A percentile compares a stretch with the other conserved stretches of the same genome.
phyloP scores from a whole-genome alignment of 2,329 filamentous ascomycete genomes.

The Botrytis tulipae region DNA sequence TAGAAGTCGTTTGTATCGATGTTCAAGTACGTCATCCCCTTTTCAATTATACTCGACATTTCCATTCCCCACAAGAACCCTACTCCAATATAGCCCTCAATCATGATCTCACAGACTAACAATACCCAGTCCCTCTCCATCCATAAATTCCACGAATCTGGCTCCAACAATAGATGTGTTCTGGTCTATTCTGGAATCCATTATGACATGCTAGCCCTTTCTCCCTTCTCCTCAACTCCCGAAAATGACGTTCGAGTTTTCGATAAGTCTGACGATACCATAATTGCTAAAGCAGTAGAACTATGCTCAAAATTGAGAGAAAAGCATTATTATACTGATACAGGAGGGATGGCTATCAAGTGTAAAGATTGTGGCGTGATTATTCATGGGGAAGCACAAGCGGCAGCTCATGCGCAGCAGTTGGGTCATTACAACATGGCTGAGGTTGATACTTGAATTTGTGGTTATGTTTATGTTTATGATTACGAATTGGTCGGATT shows the following conservation, averaged over 20 bases:
- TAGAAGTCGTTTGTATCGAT: conserved; percentile 84
- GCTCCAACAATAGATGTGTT: conserved; percentile 56
- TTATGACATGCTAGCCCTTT: conserved; percentile 82
- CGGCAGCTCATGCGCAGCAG: conserved; percentile 58
- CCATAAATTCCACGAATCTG: conserved; percentile 71
- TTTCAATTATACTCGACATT: background rate
- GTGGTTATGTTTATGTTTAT: background rate
- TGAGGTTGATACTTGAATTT: conserved; percentile 42
- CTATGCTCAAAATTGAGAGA: conserved; percentile 66
- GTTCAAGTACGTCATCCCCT: conserved; percentile 52
- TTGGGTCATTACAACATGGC: conserved; percentile 61
- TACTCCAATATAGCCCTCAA: background rate
- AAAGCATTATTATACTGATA: conserved; percentile 86
- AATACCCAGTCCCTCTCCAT: conserved; percentile 51
- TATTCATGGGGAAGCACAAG: conserved; percentile 63
- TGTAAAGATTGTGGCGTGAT: conserved; percentile 73
- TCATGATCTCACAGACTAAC: conserved; percentile 39
- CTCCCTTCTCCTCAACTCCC: conserved; percentile 57
- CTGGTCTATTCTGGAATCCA: conserved; percentile 91
- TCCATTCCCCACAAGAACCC: background rate
- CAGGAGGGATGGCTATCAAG: conserved; percentile 71
- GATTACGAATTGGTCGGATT: background rate
- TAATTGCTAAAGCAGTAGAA: conserved; percentile 66
- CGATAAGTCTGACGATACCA: conserved; percentile 55
- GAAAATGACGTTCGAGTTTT: conserved; percentile 64